Base-by-base conservation (phyloP, 2,329 filamentous ascomycete species). In the Aspergillus viridinutans region DNA sequence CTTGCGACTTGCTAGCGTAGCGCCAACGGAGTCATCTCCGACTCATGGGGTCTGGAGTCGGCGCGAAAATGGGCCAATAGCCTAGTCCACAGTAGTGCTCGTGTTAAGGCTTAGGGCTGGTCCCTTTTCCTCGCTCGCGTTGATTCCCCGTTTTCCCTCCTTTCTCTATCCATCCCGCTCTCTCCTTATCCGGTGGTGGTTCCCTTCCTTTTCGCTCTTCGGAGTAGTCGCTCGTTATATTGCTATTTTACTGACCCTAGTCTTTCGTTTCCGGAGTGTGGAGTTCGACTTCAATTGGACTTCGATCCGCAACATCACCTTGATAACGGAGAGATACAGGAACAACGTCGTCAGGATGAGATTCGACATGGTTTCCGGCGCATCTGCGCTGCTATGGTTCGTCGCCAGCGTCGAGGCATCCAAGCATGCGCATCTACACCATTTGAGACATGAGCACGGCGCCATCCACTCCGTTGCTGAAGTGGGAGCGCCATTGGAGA, bases 401-500 rank as follows among this genome's bases (percentile, higher is more conserved):
- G 61, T 73, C 56, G 70, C 70, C 49, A 64, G 72, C 23, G 66
- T 69, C 25, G 70, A 76, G 53, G 74, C 73, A 32, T 65, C 68
- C 55, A 60, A 67, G 65, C 67, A 74, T 52, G 67, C 66, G 52
- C 71, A 74, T 60, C 38, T 20, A 6, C 53, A 43, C 38, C 61
- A 62, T 1, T 17, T 20, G 43, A 47, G 43, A 47, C 21, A 47
- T 42, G 48, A 50, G 26, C 61, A 57, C 40, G 49, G 20, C 40
- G 55, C 61, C 23, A 23, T 29, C 20, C 61, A 55, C 35, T 63
- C 64, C 25, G 57, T 62, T 21, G 59, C 62, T 9, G 69, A 68
- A 49, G 61, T 62, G 25, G 65, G 64, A 23, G 58, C 62, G 26
- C 62, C 67, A 53, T 58, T 85, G 29, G 75, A 80, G 65, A 86